Evolutionary conservation across 2,329 filamentous ascomycete species (phyloP), one percentile per base, ranked within the genome.

Genomic region (Fusarium verticillioides): DNA sequence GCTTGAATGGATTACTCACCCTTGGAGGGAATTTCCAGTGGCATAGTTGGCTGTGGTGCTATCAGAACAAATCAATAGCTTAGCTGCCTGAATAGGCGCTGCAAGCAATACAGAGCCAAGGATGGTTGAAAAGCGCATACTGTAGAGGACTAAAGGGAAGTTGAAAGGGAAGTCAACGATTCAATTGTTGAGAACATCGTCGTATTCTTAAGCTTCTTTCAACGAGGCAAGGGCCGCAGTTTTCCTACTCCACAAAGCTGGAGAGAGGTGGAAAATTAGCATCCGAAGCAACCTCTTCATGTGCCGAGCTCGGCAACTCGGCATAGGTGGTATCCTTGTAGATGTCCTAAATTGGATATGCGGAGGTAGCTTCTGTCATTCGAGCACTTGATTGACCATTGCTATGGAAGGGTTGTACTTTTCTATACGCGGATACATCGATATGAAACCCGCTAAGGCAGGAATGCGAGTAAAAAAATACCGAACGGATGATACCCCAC

Each of bases 151-250:
- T 2, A n/a, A 30, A 47, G 1, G 1, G 3, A n/a, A 5, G 13
- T 21, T 16, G 7, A 9, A 2, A 30, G 2, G 4, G 7, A 7
- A 21, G 8, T 0, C 2, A 32, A 18, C 3, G 7, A 12, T 4
- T 12, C 0, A 6, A n/a, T 9, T 12, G 7, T 5, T 16, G 9
- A 0, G 28, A n/a, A 4, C 10, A 49, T 4, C 10, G 9, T 12
- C 6, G 4, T 3, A 5, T 30, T 32, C 21, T 49, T 47, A 30
- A 30, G 1, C 0, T 2, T 16, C 3, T 16, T 49, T 1, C 13
- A 6, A 8, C 9, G 0, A 9, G 6, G 28, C 6, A 49, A 49
- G 46, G 9, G 9, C 12, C 0, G 13, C 1, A 11, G 28, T 9
- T n/a, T 32, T 3, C 12, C 9, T 3, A 0, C 28, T 49, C 1